Base-by-base conservation (phyloP, 108 stramenopile genomes). In the Nitzschia sp. region DNA sequence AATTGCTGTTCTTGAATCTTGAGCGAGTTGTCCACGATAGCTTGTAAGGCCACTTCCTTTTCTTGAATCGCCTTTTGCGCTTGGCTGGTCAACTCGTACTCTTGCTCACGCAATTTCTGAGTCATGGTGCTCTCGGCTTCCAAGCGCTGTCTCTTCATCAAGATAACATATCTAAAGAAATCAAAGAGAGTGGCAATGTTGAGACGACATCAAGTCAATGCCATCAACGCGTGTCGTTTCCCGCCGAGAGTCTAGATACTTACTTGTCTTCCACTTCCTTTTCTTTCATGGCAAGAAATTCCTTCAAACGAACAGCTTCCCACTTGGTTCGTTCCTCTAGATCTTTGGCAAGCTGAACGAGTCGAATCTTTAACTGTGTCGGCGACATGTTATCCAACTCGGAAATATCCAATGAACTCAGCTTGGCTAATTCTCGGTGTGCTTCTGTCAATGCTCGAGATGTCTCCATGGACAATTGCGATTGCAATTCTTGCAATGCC, bases 251-350 rank as follows among this genome's bases (percentile, higher is more conserved):
- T 46, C 1, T n/a, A 0, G 46, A 6, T 28, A 62, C 74, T 59
- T 66, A 75, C 74, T 66, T 67, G 59, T 75, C 74, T 54, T 75
- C 74, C 28, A 77, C 72, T 76, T 91, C 89, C 74, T 85, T 88
- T 76, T 95, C 91, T 60, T 87, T 85, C 81, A 91, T 83, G 13
- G 84, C 62, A 18, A 89, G 57, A 66, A 91, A 95, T 65, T 95
- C 89, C 66, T 86, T 79, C 30, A 91, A 64, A 32, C 94, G 86
- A 3, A 91, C 81, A 9, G 91, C 94, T 70, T 95, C 94, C 91
- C 91, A 92, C 54, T 91, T 85, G 59, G 91, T 89, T 30, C 89
- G 84, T 23, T 90, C 88, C 56, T 84, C 68, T 79, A 95, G 79
- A 66, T 92, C 91, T 5, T 84, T 72, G 19, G 82, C 84, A 34